Evolutionary conservation across 1,284 basidiomycete genomes (phyloP).

Genomic region (Leccinum pallidistipes): DNA sequence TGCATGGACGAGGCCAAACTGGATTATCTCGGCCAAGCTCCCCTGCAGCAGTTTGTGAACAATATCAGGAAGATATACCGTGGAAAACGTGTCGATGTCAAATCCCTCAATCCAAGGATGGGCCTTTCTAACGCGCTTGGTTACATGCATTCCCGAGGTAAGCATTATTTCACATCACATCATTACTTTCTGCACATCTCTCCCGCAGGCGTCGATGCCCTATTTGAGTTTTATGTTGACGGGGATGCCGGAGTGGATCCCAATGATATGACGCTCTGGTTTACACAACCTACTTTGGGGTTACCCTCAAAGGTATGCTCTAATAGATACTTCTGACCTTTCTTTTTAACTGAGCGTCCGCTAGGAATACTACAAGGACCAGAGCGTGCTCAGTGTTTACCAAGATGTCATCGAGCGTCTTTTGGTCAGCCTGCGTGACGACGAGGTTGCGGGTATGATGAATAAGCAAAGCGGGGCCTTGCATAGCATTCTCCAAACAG

Average conservation of each 20-base stretch:
- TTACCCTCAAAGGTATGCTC: slow-evolving; percentile 79
- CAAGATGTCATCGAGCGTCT: slow-evolving; percentile 68
- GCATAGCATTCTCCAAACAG: slow-evolving; percentile 23
- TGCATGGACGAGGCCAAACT: slow-evolving; percentile 78
- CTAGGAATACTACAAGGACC: slow-evolving; percentile 90
- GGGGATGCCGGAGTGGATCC: slow-evolving; percentile 92
- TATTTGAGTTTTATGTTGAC: slow-evolving; percentile 82
- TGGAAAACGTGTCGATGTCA: slow-evolving; percentile 46
- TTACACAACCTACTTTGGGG: slow-evolving; percentile 82
- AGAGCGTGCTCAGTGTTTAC: slow-evolving; percentile 71
- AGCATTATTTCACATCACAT: slow-evolving; percentile 14
- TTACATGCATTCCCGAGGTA: slow-evolving; percentile 85
- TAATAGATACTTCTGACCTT: not conserved
- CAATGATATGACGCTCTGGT: slow-evolving; percentile 82
- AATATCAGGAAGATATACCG: slow-evolving; percentile 58
- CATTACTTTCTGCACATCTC: slow-evolving; percentile 1
- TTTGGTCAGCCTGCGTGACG: slow-evolving; percentile 60
- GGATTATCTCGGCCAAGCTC: slow-evolving; percentile 62
- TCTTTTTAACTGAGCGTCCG: slow-evolving; percentile 8
- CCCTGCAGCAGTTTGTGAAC: slow-evolving; percentile 60
- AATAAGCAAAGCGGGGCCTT: slow-evolving; percentile 12
- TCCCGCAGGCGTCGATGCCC: slow-evolving; percentile 63
- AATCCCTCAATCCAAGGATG: slow-evolving; percentile 37
- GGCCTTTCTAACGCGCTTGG: slow-evolving; percentile 80
- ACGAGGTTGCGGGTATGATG: slow-evolving; percentile 31